Evolutionary conservation across 2,329 filamentous ascomycete genomes (phyloP).

Genomic region (Calonectria naviculata): DNA sequence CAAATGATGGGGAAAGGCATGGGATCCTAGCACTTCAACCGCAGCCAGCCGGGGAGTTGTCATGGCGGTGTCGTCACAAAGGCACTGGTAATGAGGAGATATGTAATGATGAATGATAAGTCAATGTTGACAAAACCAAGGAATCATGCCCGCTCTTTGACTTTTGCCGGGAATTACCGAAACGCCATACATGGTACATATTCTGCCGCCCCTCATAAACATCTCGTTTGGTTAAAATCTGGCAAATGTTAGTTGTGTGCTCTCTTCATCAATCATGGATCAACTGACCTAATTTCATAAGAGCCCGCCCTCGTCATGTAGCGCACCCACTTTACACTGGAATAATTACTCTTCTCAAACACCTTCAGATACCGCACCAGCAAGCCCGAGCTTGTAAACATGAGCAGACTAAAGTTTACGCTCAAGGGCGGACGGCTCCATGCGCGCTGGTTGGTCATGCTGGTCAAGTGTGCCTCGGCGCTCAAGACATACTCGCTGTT

Average conservation of each 20-base stretch:
- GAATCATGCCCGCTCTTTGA: conserved; percentile 38
- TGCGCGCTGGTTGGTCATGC: conserved; percentile 98
- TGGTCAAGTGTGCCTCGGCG: conserved; percentile 91
- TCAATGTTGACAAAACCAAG: conserved; percentile 36
- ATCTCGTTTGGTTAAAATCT: conserved; percentile 47
- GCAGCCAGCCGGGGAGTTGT: neutral
- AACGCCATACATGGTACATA: conserved; percentile 45
- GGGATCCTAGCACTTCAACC: neutral
- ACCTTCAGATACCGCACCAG: conserved; percentile 96
- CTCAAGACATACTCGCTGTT: conserved; percentile 96
- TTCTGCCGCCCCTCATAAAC: conserved; percentile 35
- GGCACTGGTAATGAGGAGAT: conserved; percentile 6
- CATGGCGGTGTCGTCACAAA: neutral
- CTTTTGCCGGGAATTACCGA: conserved; percentile 45
- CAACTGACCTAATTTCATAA: conserved; percentile 87
- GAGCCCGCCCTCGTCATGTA: conserved; percentile 99
- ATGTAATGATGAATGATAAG: conserved; percentile 25
- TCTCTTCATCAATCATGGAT: no score
- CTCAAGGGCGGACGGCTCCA: conserved; percentile 95
- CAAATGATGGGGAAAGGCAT: neutral
- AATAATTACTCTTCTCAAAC: conserved; percentile 99
- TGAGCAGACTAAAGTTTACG: conserved; percentile 91
- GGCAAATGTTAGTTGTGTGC: conserved; percentile 25
- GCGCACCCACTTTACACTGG: conserved; percentile 97
- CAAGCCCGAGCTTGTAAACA: conserved; percentile 97